Conservation (phyloP, 441 rosid species). For the Codiaeum variegatum region DNA sequence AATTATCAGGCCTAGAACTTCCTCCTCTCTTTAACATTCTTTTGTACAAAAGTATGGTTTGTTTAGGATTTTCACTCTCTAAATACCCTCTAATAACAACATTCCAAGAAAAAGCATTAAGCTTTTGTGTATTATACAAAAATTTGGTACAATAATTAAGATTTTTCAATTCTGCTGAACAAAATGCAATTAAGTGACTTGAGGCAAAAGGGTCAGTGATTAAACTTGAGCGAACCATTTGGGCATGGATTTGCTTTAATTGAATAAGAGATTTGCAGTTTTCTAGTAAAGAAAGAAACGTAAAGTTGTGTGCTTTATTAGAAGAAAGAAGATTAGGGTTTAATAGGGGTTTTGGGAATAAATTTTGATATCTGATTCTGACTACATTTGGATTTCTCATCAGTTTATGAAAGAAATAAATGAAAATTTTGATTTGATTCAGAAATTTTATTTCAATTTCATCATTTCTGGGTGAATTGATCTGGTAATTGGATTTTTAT, state of each 20-base stretch:
- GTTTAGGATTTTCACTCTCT: conserved; percentile 41
- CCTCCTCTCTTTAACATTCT: conserved; percentile 50
- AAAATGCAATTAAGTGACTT: conserved; percentile 64
- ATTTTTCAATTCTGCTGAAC: conserved; percentile 53
- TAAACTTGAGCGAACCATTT: conserved; percentile 46
- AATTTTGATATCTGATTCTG: conserved; percentile 25
- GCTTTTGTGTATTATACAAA: conserved; percentile 34
- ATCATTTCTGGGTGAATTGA: too few relatives aligned
- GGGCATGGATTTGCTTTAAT: conserved; percentile 75
- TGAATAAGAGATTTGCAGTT: conserved; percentile 52
- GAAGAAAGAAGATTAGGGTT: conserved; percentile 13
- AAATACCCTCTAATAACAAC: conserved; percentile 57
- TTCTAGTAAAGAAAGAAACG: conserved; percentile 53
- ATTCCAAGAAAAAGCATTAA: conserved; percentile 68
- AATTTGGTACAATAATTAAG: conserved; percentile 56
- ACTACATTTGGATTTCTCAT: conserved; percentile 36
- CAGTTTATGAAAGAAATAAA: too few relatives aligned
- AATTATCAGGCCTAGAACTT: conserved; percentile 56
- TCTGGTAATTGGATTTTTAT: too few relatives aligned
- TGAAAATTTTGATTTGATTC: too few relatives aligned
- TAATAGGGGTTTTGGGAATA: conserved; percentile 26
- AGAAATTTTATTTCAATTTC: too few relatives aligned
- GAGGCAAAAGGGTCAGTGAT: conserved; percentile 50
- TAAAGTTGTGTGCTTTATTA: conserved; percentile 32
- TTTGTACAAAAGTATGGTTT: conserved; percentile 45